Percentiles rank a stretch among this genome's conserved stretches.
Conservation (phyloP, 768 basidiomycete species). For the Hydnomerulius pinastri region DNA sequence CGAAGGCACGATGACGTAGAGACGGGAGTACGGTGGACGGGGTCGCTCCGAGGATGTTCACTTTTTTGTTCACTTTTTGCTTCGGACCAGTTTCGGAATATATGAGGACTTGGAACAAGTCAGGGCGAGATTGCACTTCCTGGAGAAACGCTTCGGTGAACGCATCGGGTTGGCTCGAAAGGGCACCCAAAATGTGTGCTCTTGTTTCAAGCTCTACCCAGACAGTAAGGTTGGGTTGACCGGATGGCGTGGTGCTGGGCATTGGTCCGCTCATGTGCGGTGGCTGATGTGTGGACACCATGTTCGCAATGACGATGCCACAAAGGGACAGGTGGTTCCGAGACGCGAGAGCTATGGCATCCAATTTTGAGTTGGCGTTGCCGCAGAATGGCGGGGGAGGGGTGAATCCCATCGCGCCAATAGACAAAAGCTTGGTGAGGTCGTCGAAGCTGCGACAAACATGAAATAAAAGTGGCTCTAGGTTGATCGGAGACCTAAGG, state of each 20-base stretch:
- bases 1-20: slow-evolving; percentile 18
- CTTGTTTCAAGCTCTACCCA: slow-evolving; percentile 29
- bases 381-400: slow-evolving; percentile 22
- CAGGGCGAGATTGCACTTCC: slow-evolving; percentile 32
- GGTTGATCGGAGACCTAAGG: slow-evolving; percentile 12
- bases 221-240: slow-evolving; percentile 14
- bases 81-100: slow-evolving; percentile 30
- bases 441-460: slow-evolving; percentile 33
- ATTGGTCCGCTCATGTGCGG: not conserved
- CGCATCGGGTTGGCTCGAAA: slow-evolving; percentile 26
- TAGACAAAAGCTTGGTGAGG: slow-evolving; percentile 29
- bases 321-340: slow-evolving; percentile 24
- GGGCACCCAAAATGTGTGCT: slow-evolving; percentile 33
- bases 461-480: slow-evolving; percentile 32
- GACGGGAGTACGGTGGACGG: slow-evolving; percentile 8
- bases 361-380: not conserved
- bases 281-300: slow-evolving; percentile 7
- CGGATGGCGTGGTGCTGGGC: slow-evolving; percentile 1
- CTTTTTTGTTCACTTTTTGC: slow-evolving; percentile 15
- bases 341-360: slow-evolving; percentile 5
- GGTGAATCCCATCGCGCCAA: slow-evolving; percentile 20
- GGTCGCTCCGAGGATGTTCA: slow-evolving; percentile 28
- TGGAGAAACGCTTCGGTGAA: slow-evolving; percentile 29
- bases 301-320: slow-evolving; percentile 21
- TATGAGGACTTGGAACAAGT: slow-evolving; percentile 33